Percentiles rank a stretch among this genome's conserved stretches.
phyloP scores from a whole-genome alignment of 345 rosid genomes.

The Populus tremula region DNA sequence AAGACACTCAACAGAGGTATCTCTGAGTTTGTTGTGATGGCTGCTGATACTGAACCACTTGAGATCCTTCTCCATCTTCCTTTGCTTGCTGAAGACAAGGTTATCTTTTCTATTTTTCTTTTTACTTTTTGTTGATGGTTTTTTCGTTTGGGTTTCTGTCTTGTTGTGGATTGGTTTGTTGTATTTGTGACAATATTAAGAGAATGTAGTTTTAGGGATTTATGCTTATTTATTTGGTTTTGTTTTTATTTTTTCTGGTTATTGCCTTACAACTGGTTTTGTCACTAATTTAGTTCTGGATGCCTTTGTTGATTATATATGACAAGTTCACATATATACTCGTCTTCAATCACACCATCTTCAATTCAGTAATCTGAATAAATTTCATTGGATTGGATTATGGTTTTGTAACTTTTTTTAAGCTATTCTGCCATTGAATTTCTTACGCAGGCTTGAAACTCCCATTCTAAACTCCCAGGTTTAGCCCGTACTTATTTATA shows the following conservation, averaged over 20 bases:
- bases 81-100: conserved; percentile 87
- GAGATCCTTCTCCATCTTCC: conserved; percentile 84
- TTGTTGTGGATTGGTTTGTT: not conserved
- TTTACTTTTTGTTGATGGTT: not conserved
- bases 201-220: not conserved
- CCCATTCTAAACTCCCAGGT: not conserved
- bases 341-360: not conserved
- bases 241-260: not conserved
- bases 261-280: not conserved
- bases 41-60: conserved; percentile 59
- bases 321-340: not conserved
- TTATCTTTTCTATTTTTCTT: not conserved
- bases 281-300: not conserved
- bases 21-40: conserved; percentile 75
- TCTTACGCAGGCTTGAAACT: not conserved
- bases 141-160: not conserved
- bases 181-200: not conserved
- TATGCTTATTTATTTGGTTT: not conserved
- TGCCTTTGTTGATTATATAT: not conserved
- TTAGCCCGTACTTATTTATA: not conserved
- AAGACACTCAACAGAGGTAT: conserved; percentile 95
- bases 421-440: not conserved
- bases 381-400: not conserved
- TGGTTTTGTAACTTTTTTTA: not conserved
- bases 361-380: not conserved